Evolutionary conservation across 805 yeast species (phyloP).

Genomic region (Tetrapisispora taiwanensis): DNA sequence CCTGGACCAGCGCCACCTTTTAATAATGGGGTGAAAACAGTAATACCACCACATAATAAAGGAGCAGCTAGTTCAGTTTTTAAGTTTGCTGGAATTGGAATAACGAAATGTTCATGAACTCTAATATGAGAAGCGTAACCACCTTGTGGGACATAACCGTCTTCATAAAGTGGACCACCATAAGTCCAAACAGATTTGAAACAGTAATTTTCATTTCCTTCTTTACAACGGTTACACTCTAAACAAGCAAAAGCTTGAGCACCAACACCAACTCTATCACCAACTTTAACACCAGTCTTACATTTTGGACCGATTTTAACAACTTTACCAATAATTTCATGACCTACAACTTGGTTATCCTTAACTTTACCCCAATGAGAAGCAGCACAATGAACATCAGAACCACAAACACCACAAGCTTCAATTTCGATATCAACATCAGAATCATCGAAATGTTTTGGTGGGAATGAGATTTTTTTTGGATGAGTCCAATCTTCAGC

Average conservation of each 20-base stretch:
- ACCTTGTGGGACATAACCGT: conserved; percentile 46
- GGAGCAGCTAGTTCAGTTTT: conserved; percentile 55
- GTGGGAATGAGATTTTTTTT: conserved; percentile 39
- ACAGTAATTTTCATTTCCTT: conserved; percentile 51
- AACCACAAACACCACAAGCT: conserved; percentile 60
- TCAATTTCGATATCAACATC: conserved; percentile 52
- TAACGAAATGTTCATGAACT: conserved; percentile 51
- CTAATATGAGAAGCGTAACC: conserved; percentile 60
- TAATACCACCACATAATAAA: conserved; percentile 68
- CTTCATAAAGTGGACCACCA: conserved; percentile 30
- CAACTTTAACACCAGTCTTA: conserved; percentile 39
- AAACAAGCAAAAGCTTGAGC: conserved; percentile 56
- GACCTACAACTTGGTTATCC: conserved; percentile 46
- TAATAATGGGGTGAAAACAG: conserved; percentile 57
- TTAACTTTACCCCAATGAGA: conserved; percentile 19
- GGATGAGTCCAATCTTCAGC: conserved; percentile 48
- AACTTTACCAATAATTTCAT: conserved; percentile 55
- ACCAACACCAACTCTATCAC: conserved; percentile 76
- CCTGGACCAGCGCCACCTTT: conserved; percentile 43
- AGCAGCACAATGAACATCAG: conserved; percentile 32
- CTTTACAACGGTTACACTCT: conserved; percentile 49
- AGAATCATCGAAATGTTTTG: conserved; percentile 34
- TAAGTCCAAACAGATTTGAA: conserved; percentile 42
- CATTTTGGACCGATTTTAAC: conserved; percentile 49
- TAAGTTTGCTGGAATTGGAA: conserved; percentile 50